Conservation (phyloP, 805 yeast genomes). For the Tetrapisispora namnaoensis region DNA sequence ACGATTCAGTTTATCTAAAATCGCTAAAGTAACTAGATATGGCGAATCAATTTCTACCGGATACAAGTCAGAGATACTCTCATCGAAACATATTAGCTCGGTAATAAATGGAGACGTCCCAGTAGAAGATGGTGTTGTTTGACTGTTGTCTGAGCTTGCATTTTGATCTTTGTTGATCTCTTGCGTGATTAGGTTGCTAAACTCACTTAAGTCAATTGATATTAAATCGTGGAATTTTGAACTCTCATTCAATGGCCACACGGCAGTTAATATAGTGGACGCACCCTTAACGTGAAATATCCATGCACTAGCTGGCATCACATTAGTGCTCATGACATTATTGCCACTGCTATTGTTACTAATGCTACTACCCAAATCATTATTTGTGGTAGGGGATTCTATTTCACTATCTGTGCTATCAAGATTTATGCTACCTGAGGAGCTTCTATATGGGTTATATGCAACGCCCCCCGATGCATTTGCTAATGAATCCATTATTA, state of each 20-base stretch:
- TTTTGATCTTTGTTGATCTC: conserved; percentile 9
- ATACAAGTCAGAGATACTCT: conserved; percentile 71
- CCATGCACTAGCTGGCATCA: conserved; percentile 93
- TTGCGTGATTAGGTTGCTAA: conserved; percentile 51
- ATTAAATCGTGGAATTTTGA: conserved; percentile 60
- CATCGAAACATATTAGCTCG: conserved; percentile 72
- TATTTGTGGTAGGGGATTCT: not conserved
- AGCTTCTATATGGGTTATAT: not conserved
- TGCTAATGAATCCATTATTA: conserved; percentile 89
- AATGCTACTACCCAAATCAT: not conserved
- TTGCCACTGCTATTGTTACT: conserved; percentile 7
- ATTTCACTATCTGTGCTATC: conserved; percentile 1
- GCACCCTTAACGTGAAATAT: conserved; percentile 95
- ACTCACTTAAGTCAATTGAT: conserved; percentile 81
- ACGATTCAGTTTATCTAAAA: conserved; percentile 69
- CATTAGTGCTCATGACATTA: not conserved
- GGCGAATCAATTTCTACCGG: conserved; percentile 82
- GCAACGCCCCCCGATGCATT: conserved; percentile 52
- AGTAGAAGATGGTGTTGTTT: conserved; percentile 16
- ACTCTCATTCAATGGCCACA: conserved; percentile 77
- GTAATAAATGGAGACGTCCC: conserved; percentile 26
- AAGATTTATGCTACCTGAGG: not conserved
- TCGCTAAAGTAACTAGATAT: conserved; percentile 77
- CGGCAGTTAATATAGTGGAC: conserved; percentile 88
- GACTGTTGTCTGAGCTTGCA: not conserved